Percentiles rank a stretch among this genome's conserved stretches.
Conservation (phyloP, 2,329 filamentous ascomycete species). For the Trichoderma sp. region DNA sequence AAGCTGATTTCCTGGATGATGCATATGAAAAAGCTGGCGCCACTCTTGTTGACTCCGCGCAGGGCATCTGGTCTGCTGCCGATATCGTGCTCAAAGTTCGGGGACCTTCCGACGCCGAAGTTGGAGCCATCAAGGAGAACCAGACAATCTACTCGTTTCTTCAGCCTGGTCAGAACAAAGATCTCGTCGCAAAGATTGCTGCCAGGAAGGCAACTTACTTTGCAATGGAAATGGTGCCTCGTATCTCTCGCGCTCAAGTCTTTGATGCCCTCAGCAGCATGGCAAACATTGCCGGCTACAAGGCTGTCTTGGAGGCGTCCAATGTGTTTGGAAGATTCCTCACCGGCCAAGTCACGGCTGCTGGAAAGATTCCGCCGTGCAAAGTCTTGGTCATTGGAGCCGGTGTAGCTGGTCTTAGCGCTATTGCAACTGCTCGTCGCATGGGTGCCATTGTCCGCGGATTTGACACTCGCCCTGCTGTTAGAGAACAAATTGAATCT, state of each 20-base stretch:
- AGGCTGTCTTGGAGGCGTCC: conserved; percentile 83
- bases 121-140: conserved; percentile 63
- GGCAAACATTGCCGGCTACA: conserved; percentile 94
- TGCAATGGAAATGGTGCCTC: conserved; percentile 90
- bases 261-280: conserved; percentile 89
- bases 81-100: conserved; percentile 85
- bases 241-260: conserved; percentile 83
- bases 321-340: conserved; percentile 87
- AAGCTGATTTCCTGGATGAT: conserved; percentile 73
- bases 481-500: conserved; percentile 85
- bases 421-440: conserved; percentile 80
- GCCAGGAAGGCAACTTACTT: conserved; percentile 71
- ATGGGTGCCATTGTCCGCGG: conserved; percentile 87
- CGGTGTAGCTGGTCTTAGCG: conserved; percentile 83
- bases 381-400: conserved; percentile 90
- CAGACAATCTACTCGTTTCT: conserved; percentile 80
- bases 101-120: conserved; percentile 67
- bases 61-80: conserved; percentile 68
- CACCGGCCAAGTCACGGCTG: conserved; percentile 86
- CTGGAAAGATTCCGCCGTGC: conserved; percentile 84
- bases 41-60: conserved; percentile 65
- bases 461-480: conserved; percentile 87
- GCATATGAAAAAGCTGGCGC: conserved; percentile 78
- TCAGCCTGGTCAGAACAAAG: conserved; percentile 77
- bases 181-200: conserved; percentile 70